These are phyloP conservation scores for Backusella australiensis DNA, from an alignment of 192 early-diverging fungal genomes.

Conservation along the genomic window DNA sequence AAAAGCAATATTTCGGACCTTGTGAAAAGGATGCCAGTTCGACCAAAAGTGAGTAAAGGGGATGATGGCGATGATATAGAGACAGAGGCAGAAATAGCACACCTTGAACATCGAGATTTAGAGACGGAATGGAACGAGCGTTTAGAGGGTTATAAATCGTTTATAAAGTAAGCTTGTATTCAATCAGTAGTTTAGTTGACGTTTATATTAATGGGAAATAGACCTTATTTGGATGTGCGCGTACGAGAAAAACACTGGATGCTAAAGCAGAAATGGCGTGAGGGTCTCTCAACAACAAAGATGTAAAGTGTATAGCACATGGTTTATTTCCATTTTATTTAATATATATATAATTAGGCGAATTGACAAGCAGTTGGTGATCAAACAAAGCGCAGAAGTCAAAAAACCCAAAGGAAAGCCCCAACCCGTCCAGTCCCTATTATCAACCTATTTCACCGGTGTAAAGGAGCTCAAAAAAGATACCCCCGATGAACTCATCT, in stretches of 20 bases:
- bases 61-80: not conserved
- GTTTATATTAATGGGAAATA: not conserved
- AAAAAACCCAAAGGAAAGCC: not conserved
- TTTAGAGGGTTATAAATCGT: conserved; percentile 18
- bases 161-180: conserved; percentile 22
- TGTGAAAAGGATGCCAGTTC: conserved; percentile 5
- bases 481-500: conserved; percentile 38
- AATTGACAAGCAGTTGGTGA: not conserved
- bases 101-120: conserved; percentile 15
- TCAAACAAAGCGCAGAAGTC: not conserved
- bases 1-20: not conserved
- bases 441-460: conserved; percentile 39
- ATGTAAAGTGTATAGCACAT: conserved; percentile 4
- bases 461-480: conserved; percentile 35
- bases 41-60: not conserved
- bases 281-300: conserved; percentile 28
- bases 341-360: not conserved
- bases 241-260: conserved; percentile 16
- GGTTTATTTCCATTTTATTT: not conserved
- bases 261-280: conserved; percentile 29
- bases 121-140: conserved; percentile 26
- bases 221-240: conserved; percentile 18
- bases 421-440: conserved; percentile 12
- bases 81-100: conserved; percentile 18
- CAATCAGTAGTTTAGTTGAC: not conserved